These are phyloP conservation scores for Metschnikowia santaceciliae DNA, from an alignment of 805 yeast species.

Conservation along the genomic window DNA sequence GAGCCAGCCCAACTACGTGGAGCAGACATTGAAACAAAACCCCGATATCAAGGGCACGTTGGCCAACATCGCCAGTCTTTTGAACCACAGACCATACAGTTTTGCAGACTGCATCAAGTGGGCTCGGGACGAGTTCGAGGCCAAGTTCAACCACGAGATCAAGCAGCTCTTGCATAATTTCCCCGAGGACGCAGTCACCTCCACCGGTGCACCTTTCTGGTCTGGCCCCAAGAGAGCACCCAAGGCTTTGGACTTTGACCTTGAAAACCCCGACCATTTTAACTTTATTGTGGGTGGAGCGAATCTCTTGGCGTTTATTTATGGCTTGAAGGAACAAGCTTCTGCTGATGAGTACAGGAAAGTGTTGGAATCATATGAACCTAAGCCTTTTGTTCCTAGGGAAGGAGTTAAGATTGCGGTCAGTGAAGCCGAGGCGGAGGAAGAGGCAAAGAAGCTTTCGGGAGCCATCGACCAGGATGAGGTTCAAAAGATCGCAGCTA, in stretches of 20 bases:
- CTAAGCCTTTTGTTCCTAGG: slow-evolving; percentile 65
- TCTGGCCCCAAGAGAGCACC: slow-evolving; percentile 98
- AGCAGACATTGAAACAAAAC: slow-evolving; percentile 83
- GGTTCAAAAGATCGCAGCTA: slow-evolving; percentile 62
- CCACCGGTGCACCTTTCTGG: slow-evolving; percentile 94
- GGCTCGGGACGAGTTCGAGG: slow-evolving; percentile 90
- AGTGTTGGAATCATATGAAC: slow-evolving; percentile 45
- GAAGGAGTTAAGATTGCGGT: slow-evolving; percentile 77
- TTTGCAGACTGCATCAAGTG: slow-evolving; percentile 94
- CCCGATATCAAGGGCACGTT: slow-evolving; percentile 87
- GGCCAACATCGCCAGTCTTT: slow-evolving; percentile 71
- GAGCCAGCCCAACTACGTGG: slow-evolving; percentile 89
- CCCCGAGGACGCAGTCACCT: slow-evolving; percentile 89
- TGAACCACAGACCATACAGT: slow-evolving; percentile 76
- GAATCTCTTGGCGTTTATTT: slow-evolving; percentile 82
- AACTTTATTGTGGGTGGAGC: slow-evolving; percentile 87
- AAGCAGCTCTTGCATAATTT: slow-evolving; percentile 88
- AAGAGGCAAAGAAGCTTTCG: slow-evolving; percentile 49
- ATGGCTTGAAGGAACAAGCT: slow-evolving; percentile 78
- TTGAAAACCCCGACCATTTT: slow-evolving; percentile 71
- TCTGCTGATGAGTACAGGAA: slow-evolving; percentile 50
- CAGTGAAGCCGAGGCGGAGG: slow-evolving; percentile 84
- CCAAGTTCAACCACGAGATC: slow-evolving; percentile 79
- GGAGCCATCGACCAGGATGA: slow-evolving; percentile 55
- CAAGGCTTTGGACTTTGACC: slow-evolving; percentile 72